These are phyloP conservation scores for Turnera subulata DNA, from an alignment of 345 rosid genomes.

Conservation along the genomic window DNA sequence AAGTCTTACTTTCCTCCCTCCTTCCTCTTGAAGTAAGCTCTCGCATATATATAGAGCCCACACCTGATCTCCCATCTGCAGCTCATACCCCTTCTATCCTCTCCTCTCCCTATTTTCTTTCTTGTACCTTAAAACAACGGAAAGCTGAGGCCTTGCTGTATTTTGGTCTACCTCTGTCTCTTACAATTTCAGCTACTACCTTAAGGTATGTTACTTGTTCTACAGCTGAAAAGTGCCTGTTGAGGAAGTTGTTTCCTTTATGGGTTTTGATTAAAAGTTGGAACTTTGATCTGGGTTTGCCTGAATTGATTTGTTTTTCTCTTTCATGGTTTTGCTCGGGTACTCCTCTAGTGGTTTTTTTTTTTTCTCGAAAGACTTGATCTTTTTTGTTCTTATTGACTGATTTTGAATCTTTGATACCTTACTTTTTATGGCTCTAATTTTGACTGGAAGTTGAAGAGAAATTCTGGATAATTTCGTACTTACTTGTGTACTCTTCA, in stretches of 20 bases:
- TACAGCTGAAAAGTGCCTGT: too few relatives aligned
- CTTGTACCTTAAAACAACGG: background rate
- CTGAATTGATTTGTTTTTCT: background rate
- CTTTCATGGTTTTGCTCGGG: too few relatives aligned
- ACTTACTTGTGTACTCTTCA: background rate
- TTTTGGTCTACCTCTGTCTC: slow-evolving; percentile 3
- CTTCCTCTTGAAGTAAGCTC: slow-evolving; percentile 34
- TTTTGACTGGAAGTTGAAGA: too few relatives aligned
- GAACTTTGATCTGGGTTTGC: slow-evolving; percentile 10
- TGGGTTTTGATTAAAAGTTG: slow-evolving; percentile 10
- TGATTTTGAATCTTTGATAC: too few relatives aligned
- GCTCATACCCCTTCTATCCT: slow-evolving; percentile 4
- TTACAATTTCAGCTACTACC: too few relatives aligned
- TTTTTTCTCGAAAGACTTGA: too few relatives aligned
- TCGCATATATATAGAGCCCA: slow-evolving; percentile 21
- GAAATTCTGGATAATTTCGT: too few relatives aligned
- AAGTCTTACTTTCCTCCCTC: slow-evolving; percentile 62
- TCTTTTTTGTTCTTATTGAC: too few relatives aligned
- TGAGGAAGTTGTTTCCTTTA: background rate
- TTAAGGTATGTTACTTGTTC: too few relatives aligned
- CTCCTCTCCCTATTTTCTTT: background rate
- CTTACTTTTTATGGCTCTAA: too few relatives aligned
- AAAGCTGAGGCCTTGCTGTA: background rate
- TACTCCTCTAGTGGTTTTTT: too few relatives aligned
- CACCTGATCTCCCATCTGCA: slow-evolving; percentile 7